Evolutionary conservation across 1,284 basidiomycete genomes (phyloP).

Genomic region (Neolentinus lepideus): DNA sequence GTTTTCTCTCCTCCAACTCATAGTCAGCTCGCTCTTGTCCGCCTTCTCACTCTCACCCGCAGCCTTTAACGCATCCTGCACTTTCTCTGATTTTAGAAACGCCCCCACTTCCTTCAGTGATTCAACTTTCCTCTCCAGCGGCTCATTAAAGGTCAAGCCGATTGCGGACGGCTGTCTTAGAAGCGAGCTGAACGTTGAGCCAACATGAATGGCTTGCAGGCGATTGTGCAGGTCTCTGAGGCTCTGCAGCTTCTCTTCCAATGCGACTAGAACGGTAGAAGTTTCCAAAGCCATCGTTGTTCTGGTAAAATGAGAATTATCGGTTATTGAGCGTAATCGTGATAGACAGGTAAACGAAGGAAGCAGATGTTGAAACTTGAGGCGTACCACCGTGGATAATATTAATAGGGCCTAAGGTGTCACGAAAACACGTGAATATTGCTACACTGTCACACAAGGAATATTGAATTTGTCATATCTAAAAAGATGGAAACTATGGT

Average conservation of each 20-base stretch:
- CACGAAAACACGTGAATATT: neutral
- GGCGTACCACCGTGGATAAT: too few species aligned
- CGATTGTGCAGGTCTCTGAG: neutral
- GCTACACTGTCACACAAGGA: neutral
- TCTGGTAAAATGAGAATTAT: neutral
- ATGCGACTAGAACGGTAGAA: neutral
- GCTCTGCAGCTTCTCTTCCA: conserved; percentile 1
- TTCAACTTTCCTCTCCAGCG: conserved; percentile 23
- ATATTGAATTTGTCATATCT: neutral
- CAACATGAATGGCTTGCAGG: neutral
- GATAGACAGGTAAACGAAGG: neutral
- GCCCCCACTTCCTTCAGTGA: conserved; percentile 40
- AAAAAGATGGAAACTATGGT: neutral
- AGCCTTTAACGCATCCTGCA: conserved; percentile 45
- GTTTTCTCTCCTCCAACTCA: conserved; percentile 35
- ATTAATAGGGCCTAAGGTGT: too few species aligned
- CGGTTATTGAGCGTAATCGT: neutral
- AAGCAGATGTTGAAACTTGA: neutral
- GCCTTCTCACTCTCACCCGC: conserved; percentile 43
- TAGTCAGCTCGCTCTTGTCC: conserved; percentile 39
- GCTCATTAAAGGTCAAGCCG: neutral
- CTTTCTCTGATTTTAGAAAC: conserved; percentile 33
- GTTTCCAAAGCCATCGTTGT: neutral
- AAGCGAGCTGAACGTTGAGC: neutral
- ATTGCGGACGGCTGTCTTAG: neutral